These are phyloP conservation scores for Penicillium lividum DNA, from an alignment of 495 filamentous ascomycete genomes.

Conservation along the genomic window DNA sequence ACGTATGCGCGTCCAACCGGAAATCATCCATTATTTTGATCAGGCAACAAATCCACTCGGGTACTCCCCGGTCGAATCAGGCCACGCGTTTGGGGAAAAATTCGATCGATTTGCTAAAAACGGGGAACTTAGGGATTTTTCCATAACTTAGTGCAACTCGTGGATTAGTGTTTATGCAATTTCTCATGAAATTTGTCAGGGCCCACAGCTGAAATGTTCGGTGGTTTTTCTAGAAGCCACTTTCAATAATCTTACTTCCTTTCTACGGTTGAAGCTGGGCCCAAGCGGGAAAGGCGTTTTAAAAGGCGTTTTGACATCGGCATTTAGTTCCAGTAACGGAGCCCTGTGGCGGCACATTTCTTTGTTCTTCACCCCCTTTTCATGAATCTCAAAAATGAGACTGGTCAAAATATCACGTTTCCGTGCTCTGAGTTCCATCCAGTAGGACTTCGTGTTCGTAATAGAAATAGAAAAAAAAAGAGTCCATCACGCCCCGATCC, in stretches of 20 bases:
- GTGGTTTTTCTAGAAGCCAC: constrained; percentile 10
- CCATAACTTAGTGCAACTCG: too few relatives aligned
- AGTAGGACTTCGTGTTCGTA: neutral
- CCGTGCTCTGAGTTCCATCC: too few relatives aligned
- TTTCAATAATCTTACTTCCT: neutral
- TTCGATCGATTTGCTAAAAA: neutral
- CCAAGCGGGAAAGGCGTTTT: constrained; percentile 3
- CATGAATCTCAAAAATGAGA: too few relatives aligned
- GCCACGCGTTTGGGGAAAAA: constrained; percentile 18
- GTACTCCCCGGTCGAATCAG: constrained; percentile 13
- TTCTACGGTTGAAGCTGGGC: neutral
- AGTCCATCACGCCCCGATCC: constrained; percentile 8
- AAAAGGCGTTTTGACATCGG: neutral
- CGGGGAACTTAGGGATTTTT: too few relatives aligned
- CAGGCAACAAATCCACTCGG: constrained; percentile 19
- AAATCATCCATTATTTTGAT: constrained; percentile 8
- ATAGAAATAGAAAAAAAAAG: constrained; percentile 5
- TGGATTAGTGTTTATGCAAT: neutral
- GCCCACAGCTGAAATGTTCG: constrained; percentile 12
- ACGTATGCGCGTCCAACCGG: constrained; percentile 6
- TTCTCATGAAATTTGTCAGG: constrained; percentile 1
- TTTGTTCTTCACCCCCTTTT: too few relatives aligned
- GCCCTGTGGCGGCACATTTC: too few relatives aligned
- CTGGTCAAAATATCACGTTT: too few relatives aligned
- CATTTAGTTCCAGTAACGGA: neutral